Evolutionary conservation across 2,329 filamentous ascomycete species (phyloP), one percentile per base, ranked within the genome.

Genomic region (Phyllosticta paracitricarpa): DNA sequence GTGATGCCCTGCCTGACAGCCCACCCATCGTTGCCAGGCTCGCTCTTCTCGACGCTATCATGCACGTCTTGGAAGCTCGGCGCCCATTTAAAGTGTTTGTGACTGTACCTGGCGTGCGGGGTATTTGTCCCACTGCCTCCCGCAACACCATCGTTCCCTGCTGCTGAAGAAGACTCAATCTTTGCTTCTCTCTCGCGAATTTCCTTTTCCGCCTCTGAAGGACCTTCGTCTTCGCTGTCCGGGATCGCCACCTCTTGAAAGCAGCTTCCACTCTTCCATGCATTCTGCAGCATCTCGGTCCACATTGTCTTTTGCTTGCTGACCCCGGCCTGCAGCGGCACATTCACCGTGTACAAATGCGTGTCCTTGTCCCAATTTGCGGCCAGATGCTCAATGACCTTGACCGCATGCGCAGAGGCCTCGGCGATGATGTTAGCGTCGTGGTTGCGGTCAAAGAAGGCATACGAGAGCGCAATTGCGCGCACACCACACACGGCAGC

Each of bases 1-100:
- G 93, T 95, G 73, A 88, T 85, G 28, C 91, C 90, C 71, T 96
- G 86, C 72, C 89, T 88, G 25, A 99, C 89, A 40, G 87, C 87
- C 91, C 93, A 97, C 5, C 93, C 94, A 75, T 99, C 94, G 70
- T 91, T 95, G 3, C 89, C 89, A 4, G 88, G 87, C 14, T 78
- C 78, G 30, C 86, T 84, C 64, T 87, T 83, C 65, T 90, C 84
- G n/a, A 97, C 91, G 66, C 89, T 92, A 71, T 88, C 84, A 73
- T 91, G 91, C 2, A 97, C 91, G 73, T 96, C 92, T 35, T 84
- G 81, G 74, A 97, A 94, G 65, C 84, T 84, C 2, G 93, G 94
- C 56, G 89, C 85, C 94, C 94, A 97, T 76, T 93, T 95, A 80
- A 97, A 97, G 75, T 95, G 89, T 72, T 89, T 90, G 74, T 96